These are phyloP conservation scores for Chiua virens DNA, from an alignment of 768 basidiomycete genomes.

Conservation along the genomic window DNA sequence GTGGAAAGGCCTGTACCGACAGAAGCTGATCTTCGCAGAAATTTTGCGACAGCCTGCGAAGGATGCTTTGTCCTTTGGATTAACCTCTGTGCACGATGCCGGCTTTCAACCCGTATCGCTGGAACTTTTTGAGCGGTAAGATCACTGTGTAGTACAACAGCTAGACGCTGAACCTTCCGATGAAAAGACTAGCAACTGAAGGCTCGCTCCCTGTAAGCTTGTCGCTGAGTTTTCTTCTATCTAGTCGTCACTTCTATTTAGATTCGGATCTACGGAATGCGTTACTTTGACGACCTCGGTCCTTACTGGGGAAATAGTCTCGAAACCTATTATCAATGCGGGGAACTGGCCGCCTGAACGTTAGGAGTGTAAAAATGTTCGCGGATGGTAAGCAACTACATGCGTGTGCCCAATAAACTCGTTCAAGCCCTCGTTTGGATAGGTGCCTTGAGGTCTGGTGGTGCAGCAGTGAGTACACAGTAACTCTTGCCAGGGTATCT, in stretches of 20 bases:
- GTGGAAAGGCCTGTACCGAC: conserved; percentile 63
- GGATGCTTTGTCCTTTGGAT: conserved; percentile 67
- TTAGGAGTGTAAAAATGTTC: conserved; percentile 80
- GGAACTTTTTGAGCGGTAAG: conserved; percentile 69
- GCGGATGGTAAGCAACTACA: conserved; percentile 43
- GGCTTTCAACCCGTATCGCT: conserved; percentile 68
- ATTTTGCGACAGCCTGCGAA: conserved; percentile 61
- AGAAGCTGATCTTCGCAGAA: conserved; percentile 58
- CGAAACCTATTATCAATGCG: conserved; percentile 52
- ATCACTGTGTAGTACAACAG: not conserved
- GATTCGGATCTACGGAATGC: conserved; percentile 81
- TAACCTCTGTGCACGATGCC: conserved; percentile 89
- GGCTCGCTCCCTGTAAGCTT: conserved; percentile 58
- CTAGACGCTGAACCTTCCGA: not conserved
- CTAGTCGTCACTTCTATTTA: conserved; percentile 25
- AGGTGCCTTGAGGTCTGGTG: conserved; percentile 88
- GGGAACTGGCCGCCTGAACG: conserved; percentile 63
- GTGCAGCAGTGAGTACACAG: conserved; percentile 67
- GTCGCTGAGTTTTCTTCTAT: conserved; percentile 3
- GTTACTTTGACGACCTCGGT: conserved; percentile 62
- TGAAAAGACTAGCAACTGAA: conserved; percentile 56
- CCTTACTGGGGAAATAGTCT: conserved; percentile 75
- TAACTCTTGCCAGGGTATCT: not conserved
- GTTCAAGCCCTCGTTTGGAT: not conserved
- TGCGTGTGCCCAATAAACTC: not conserved